Evolutionary conservation across 2,329 filamentous ascomycete species (phyloP), one percentile per base, ranked within the genome.

Genomic region (Aspergillus uvarum): DNA sequence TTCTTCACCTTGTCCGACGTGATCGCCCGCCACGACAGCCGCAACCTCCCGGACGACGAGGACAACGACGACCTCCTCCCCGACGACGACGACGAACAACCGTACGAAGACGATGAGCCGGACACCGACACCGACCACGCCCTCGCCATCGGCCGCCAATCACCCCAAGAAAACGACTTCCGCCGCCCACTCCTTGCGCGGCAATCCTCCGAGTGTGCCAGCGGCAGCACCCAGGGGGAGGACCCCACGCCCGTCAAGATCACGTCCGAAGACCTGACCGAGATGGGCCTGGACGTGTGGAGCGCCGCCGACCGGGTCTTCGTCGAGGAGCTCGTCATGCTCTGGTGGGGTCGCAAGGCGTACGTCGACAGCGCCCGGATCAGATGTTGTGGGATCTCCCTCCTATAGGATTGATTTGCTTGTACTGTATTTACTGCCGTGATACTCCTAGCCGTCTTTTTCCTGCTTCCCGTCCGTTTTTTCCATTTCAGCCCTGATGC

Each of bases 221-320:
- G 22, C 26, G 52, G 42, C 22, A 19, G 24, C 21, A 32, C 53
- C 26, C 47, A 55, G 11, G 7, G 1, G 11, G 26, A 48, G 4
- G 47, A 67, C 3, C 62, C 69, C 22, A 69, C 70, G 3, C 65
- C 70, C 3, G 69, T 80, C 19, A 72, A 69, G 1, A 75, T 81
- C 31, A 77, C 71, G 1, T 71, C 74, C 21, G 76, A 79, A 21
- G 80, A 82, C 62, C 79, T 82, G 72, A 69, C 70, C 16, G 71
- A 77, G 44, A 82, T 82, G 80, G 79, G 80, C 3, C 74, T 82
- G 16, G 80, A 82, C 62, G 72, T 77, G 16, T 82, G 80, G 80
- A 82, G 79, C 58, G 74, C 73, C 16, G 72, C 77, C 4, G 80
- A 82, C 62, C 74, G 77, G 29, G 62, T 74, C 21, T 82, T 82